These are phyloP conservation scores for Typha latifolia DNA, from an alignment of 176 grass and related monocot genomes.

Conservation along the genomic window DNA sequence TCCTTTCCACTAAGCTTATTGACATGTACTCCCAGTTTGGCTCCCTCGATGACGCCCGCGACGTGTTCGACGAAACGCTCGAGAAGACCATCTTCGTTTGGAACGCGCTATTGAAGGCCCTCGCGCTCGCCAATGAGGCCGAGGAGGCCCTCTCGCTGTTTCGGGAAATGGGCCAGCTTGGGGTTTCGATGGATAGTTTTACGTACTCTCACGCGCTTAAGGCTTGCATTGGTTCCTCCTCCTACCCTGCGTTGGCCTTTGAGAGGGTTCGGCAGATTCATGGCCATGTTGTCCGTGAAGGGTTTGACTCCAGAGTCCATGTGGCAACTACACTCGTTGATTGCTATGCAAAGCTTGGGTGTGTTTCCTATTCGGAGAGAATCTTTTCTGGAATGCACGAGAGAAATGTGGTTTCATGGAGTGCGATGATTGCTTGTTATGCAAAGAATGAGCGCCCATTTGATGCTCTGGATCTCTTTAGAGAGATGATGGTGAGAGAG, in stretches of 20 bases:
- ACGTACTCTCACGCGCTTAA: slow-evolving; percentile 67
- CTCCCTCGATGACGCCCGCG: slow-evolving; percentile 39
- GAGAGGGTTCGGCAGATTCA: slow-evolving; percentile 52
- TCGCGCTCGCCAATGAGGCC: slow-evolving; percentile 37
- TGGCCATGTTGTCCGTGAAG: slow-evolving; percentile 25
- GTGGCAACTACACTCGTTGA: slow-evolving; percentile 79
- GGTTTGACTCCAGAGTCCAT: slow-evolving; percentile 30
- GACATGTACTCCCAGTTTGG: slow-evolving; percentile 46
- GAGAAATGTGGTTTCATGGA: slow-evolving; percentile 77
- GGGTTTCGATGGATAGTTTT: slow-evolving; percentile 57
- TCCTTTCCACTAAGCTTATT: slow-evolving; percentile 68
- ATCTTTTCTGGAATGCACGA: slow-evolving; percentile 53
- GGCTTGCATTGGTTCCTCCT: slow-evolving; percentile 60
- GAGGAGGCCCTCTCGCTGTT: slow-evolving; percentile 53
- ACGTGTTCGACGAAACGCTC: slow-evolving; percentile 61
- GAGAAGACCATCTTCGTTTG: slow-evolving; percentile 72
- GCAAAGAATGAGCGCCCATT: slow-evolving; percentile 65
- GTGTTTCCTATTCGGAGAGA: slow-evolving; percentile 27
- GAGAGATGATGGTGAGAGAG: slow-evolving; percentile 51
- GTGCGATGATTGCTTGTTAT: slow-evolving; percentile 85
- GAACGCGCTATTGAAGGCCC: slow-evolving; percentile 70
- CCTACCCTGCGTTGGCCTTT: slow-evolving; percentile 15
- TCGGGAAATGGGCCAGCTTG: slow-evolving; percentile 42
- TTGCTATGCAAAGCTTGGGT: slow-evolving; percentile 73
- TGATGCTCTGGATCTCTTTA: slow-evolving; percentile 60